A percentile compares a stretch with the other conserved stretches of the same genome.
phyloP scores from a whole-genome alignment of 805 yeast genomes.

The Kuraishia hungarica region DNA sequence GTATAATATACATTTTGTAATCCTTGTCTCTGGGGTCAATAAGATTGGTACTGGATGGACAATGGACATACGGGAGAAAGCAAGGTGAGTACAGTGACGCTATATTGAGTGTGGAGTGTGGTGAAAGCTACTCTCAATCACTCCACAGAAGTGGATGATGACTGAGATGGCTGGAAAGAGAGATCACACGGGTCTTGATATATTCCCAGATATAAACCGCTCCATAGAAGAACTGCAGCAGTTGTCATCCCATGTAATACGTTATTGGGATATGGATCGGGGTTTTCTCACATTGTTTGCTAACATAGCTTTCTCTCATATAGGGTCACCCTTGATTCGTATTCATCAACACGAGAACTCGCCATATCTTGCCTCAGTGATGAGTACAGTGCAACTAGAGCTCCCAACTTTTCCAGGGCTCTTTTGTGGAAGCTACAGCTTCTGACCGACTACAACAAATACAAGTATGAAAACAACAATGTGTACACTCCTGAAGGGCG shows the following conservation, averaged over 20 bases:
- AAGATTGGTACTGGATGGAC: not conserved
- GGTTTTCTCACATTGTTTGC: too few relatives aligned
- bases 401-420: conserved; percentile 13
- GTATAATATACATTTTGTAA: not conserved
- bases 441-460: conserved; percentile 5
- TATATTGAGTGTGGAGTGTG: not conserved
- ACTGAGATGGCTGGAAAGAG: too few relatives aligned
- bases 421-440: conserved; percentile 16
- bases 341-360: conserved; percentile 3
- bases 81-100: conserved; percentile 1
- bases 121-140: too few relatives aligned
- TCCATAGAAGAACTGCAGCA: too few relatives aligned
- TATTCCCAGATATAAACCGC: too few relatives aligned
- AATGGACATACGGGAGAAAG: conserved; percentile 1
- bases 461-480: not conserved
- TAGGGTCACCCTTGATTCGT: conserved; percentile 4
- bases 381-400: conserved; percentile 7
- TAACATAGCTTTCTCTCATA: too few relatives aligned
- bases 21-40: not conserved
- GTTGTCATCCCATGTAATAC: too few relatives aligned
- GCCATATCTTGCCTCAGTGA: conserved; percentile 1
- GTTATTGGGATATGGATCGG: too few relatives aligned
- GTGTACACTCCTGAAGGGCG: not conserved
- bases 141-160: too few relatives aligned
- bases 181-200: too few relatives aligned